Percentiles rank a stretch among this genome's conserved stretches.
Conservation (phyloP, 2,329 filamentous ascomycete species). For the Cladophialophora immunda region DNA sequence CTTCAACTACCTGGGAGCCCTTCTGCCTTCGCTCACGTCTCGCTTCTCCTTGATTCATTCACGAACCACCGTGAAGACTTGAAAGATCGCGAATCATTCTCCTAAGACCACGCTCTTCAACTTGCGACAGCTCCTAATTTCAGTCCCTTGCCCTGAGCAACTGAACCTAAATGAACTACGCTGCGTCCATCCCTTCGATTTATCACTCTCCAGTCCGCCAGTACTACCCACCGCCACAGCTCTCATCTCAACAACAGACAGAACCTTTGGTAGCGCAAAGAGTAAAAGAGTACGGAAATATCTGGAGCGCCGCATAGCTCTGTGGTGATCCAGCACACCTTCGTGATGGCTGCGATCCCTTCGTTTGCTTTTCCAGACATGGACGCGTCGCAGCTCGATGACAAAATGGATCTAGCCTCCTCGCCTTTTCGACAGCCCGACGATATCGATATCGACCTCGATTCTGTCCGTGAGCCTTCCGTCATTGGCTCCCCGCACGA, state of each 20-base stretch:
- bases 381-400: constrained; percentile 36
- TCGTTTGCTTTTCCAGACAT: constrained; percentile 33
- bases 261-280: background rate
- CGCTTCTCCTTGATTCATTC: background rate
- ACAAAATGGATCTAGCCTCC: constrained; percentile 41
- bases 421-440: constrained; percentile 39
- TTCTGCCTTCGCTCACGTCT: background rate
- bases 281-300: background rate
- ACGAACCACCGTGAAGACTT: background rate
- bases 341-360: constrained; percentile 30
- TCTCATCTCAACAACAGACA: background rate
- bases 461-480: constrained; percentile 36
- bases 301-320: background rate
- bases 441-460: constrained; percentile 41
- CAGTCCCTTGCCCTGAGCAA: background rate
- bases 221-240: background rate
- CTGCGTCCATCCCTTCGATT: background rate
- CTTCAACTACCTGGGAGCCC: background rate
- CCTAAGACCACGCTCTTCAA: background rate
- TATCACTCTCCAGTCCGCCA: background rate
- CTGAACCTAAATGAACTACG: background rate
- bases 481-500: constrained; percentile 37
- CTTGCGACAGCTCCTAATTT: too few relatives aligned
- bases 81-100: background rate
- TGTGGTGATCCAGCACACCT: background rate